Conservation (phyloP, 2,329 filamentous ascomycete genomes). For the Beauveria brongniartii region DNA sequence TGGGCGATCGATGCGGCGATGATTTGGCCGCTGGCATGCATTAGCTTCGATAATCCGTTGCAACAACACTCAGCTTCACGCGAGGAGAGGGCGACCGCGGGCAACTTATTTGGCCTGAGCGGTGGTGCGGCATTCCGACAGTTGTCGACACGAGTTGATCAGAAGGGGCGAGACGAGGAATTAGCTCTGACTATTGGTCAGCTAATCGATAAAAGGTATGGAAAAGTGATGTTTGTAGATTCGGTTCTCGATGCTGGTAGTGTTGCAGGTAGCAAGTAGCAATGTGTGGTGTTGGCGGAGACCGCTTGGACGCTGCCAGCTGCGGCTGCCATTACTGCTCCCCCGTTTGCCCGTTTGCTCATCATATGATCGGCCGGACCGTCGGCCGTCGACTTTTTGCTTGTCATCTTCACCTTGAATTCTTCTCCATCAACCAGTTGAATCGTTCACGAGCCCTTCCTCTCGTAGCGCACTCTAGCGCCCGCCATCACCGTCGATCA, state of each 20-base stretch:
- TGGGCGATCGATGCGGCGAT: neutral
- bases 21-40: neutral
- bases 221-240: neutral
- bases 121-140: neutral
- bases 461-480: neutral
- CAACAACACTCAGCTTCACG: neutral
- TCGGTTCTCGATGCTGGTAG: no score
- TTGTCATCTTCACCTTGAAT: neutral
- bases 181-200: neutral
- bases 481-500: neutral
- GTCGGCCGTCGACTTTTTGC: neutral
- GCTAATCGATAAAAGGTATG: neutral
- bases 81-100: neutral
- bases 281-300: no score
- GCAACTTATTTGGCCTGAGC: neutral
- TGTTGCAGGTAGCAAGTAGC: no score
- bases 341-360: neutral
- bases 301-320: neutral
- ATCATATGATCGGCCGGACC: neutral
- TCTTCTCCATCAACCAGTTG: neutral
- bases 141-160: neutral
- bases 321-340: no score
- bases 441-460: neutral
- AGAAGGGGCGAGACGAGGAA: neutral
- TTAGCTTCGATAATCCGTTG: neutral